A percentile compares a stretch with the other conserved stretches of the same genome.
Conservation (phyloP, 768 basidiomycete species). For the Russula sp. region DNA sequence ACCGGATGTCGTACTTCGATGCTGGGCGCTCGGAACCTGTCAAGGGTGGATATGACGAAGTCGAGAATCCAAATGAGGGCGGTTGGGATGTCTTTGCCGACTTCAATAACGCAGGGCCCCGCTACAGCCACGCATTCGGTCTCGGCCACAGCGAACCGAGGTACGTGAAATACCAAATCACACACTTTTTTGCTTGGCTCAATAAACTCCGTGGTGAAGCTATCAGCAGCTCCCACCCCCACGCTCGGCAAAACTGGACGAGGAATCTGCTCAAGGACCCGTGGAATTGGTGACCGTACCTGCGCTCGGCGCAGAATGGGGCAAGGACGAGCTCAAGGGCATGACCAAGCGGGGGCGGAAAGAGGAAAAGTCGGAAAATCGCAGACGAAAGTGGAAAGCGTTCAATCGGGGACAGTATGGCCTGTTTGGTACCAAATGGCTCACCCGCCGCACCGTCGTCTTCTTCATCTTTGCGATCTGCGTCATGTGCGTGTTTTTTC, state of each 20-base stretch:
- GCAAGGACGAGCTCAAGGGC: constrained; percentile 62
- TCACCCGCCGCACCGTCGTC: constrained; percentile 65
- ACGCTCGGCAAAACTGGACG: constrained; percentile 30
- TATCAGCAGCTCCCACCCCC: constrained; percentile 18
- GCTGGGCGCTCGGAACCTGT: constrained; percentile 68
- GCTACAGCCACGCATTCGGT: constrained; percentile 61
- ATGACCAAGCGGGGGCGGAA: constrained; percentile 68
- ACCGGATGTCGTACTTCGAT: constrained; percentile 58
- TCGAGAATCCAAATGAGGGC: constrained; percentile 38
- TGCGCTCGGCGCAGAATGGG: constrained; percentile 88
- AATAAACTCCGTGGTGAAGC: neutral
- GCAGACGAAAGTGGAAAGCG: constrained; percentile 55
- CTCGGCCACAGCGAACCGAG: constrained; percentile 33
- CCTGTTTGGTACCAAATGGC: constrained; percentile 63
- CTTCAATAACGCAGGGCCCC: constrained; percentile 80
- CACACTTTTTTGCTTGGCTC: constrained; percentile 11
- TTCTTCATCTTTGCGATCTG: constrained; percentile 59
- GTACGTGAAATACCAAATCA: constrained; percentile 32
- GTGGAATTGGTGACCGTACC: constrained; percentile 92
- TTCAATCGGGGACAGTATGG: constrained; percentile 80
- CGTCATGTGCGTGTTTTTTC: constrained; percentile 38
- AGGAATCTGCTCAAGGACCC: constrained; percentile 36
- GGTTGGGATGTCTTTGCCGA: constrained; percentile 82
- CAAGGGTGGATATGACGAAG: constrained; percentile 69
- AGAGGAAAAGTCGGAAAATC: constrained; percentile 49